These are phyloP conservation scores for Pinus taeda DNA, from an alignment of 75 land plant species.

Conservation along the genomic window DNA sequence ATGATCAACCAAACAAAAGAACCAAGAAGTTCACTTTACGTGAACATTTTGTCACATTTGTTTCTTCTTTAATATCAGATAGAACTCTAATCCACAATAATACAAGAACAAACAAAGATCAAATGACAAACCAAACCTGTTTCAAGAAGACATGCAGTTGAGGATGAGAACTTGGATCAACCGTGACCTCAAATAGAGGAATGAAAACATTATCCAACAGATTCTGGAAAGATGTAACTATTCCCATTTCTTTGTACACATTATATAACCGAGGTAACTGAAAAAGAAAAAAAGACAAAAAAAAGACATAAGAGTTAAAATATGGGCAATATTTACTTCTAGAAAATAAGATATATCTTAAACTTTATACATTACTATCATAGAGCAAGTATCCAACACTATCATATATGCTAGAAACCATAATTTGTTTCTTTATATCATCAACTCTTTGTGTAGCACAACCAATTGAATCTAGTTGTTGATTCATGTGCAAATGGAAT, in stretches of 20 bases:
- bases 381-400: not conserved
- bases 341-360: not conserved
- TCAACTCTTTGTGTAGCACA: not conserved
- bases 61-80: too few species aligned
- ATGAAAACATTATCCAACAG: slow-evolving; percentile 90
- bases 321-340: not conserved
- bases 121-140: slow-evolving; percentile 34
- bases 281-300: slow-evolving; percentile 3
- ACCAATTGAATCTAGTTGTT: not conserved
- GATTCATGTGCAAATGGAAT: not conserved
- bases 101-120: too few species aligned
- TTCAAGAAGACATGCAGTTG: slow-evolving; percentile 92
- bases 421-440: not conserved
- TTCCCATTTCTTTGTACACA: slow-evolving; percentile 96
- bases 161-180: slow-evolving; percentile 96
- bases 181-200: slow-evolving; percentile 95
- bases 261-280: slow-evolving; percentile 96
- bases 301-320: not conserved
- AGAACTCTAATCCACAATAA: too few species aligned
- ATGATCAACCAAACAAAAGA: too few species aligned
- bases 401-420: not conserved
- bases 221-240: slow-evolving; percentile 91
- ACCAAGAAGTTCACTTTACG: too few species aligned
- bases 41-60: too few species aligned
- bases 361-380: not conserved